Base-by-base conservation (phyloP, 1,139 yeast genomes). In the Yamadazyma atmosphaerica region DNA sequence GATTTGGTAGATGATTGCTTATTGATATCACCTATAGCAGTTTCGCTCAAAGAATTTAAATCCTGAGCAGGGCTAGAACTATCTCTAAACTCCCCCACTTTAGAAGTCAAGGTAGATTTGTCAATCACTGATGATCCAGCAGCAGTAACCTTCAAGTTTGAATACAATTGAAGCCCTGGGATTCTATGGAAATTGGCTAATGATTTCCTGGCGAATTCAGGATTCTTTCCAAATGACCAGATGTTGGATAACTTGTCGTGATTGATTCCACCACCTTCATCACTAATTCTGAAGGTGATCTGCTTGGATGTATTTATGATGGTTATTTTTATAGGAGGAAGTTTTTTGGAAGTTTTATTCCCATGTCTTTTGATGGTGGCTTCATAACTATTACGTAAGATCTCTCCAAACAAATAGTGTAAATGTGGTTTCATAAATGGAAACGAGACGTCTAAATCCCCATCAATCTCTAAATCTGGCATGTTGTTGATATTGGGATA, bases 401-500 rank as follows among this genome's bases (percentile, higher is more conserved):
- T 81, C 59, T 90, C 98, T 22, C 96, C 95, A 40, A 89, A 68
- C 41, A 90, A 71, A 58, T 87, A 90, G 52, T 86, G 89, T 46
- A 92, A 68, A 63, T 92, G 98, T 2, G 92, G 83, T 10, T 83
- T 83, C 71, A 90, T 76, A 54, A 89, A 90, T 34, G 89, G 94
- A 60, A 90, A 87, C 16, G 71, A 72, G 13, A 87, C 70, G 40
- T 74, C 70, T 7, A 65, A 50, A 27, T 75, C 78, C 2, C 96
- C 96, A 43, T 85, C 86, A 13, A 90, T 74, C 9, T 77, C 72
- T 32, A 90, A 61, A 40, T 82, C 81, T 0, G 98, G 98, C 78
- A 88, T 71, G 30, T 65, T 63, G n/a, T 78, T 68, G 21, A 65
- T 61, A 27, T 71, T 68, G 1, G 86, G 88, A 49, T 74, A 79